Evolutionary conservation across 164 flowering plant genomes (phyloP).

Genomic region (Santalum album): DNA sequence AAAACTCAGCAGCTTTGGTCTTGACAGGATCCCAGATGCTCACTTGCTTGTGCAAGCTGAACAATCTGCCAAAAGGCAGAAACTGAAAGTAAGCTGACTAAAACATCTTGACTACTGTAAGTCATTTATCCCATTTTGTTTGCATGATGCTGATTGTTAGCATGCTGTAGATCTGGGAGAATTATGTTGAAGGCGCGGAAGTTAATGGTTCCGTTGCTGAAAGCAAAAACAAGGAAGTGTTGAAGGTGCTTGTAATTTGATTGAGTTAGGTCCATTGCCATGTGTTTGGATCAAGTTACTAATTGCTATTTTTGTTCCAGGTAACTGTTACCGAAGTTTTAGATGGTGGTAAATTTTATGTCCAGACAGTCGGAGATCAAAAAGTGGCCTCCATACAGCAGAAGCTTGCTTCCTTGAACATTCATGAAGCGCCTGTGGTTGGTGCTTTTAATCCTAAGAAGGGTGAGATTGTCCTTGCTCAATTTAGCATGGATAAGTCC

Average conservation of each 20-base stretch:
- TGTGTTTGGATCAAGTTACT: background rate
- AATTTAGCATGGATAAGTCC: constrained; percentile 75
- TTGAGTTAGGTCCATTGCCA: background rate
- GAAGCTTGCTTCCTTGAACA: constrained; percentile 66
- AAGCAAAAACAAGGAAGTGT: constrained; percentile 70
- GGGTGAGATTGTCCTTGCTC: constrained; percentile 91
- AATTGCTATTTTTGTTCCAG: constrained; percentile 20
- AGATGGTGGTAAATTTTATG: constrained; percentile 87
- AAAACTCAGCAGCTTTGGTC: constrained; percentile 62
- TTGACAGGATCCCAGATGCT: constrained; percentile 72
- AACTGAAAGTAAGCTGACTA: constrained; percentile 52
- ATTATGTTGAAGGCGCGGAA: constrained; percentile 90
- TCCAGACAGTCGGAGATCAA: constrained; percentile 74
- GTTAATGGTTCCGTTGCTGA: constrained; percentile 49
- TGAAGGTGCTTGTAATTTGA: constrained; percentile 45
- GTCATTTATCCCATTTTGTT: background rate
- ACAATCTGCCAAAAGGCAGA: constrained; percentile 68
- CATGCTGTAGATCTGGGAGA: constrained; percentile 80
- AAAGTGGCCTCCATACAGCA: constrained; percentile 67
- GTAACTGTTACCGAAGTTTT: constrained; percentile 83
- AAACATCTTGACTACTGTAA: background rate
- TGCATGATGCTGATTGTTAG: background rate
- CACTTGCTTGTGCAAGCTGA: constrained; percentile 82
- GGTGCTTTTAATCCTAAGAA: constrained; percentile 91
- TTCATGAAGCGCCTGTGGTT: constrained; percentile 74